A percentile compares a stretch with the other conserved stretches of the same genome.
phyloP scores from a whole-genome alignment of 768 basidiomycete genomes.

The Cubamyces lactineus region DNA sequence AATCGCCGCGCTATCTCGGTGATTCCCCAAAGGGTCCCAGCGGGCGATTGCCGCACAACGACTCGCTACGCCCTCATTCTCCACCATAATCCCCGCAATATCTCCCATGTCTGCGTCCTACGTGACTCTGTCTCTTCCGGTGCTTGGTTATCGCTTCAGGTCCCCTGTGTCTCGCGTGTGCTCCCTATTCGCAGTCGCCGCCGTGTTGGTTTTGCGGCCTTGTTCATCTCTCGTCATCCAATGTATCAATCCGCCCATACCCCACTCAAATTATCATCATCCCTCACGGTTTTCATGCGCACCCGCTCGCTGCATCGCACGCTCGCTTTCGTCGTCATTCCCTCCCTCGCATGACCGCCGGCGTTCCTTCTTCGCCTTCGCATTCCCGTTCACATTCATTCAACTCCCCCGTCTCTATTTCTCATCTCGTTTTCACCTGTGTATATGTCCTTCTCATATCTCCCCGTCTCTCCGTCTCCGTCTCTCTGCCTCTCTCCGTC shows the following conservation, averaged over 20 bases:
- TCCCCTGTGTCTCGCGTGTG: no score
- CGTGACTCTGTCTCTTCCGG: no score
- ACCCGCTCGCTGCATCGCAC: constrained; percentile 5
- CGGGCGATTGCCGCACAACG: background rate
- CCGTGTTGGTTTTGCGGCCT: no score
- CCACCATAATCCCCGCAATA: background rate
- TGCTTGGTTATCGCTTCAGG: no score
- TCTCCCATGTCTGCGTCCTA: background rate
- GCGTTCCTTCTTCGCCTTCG: background rate
- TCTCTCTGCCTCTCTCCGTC: no score
- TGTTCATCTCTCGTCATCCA: no score
- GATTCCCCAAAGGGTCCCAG: background rate
- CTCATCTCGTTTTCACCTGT: background rate
- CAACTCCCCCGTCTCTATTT: no score
- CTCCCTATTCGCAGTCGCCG: no score
- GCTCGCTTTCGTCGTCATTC: constrained; percentile 6
- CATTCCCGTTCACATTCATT: background rate
- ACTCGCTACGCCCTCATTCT: background rate
- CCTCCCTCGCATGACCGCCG: background rate
- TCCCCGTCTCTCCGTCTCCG: background rate
- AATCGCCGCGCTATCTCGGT: no score
- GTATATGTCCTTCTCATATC: background rate
- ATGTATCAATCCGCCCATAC: constrained; percentile 7
- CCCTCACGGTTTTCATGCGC: background rate
- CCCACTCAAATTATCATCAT: background rate